Conservation (phyloP, 2,329 filamentous ascomycete genomes). For the Apiospora saccharicola region DNA sequence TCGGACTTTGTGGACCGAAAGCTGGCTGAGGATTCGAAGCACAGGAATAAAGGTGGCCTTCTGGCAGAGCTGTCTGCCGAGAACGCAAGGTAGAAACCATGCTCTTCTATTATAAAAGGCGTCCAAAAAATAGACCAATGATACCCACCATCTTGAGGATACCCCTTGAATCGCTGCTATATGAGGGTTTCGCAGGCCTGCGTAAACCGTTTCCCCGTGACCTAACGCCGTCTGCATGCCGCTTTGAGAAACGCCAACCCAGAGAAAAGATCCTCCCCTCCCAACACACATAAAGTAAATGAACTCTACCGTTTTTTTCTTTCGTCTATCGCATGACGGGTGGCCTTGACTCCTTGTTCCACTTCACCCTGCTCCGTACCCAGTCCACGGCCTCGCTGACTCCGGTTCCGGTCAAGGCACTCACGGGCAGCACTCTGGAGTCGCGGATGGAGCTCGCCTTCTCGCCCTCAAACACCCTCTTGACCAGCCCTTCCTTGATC, state of each 20-base stretch:
- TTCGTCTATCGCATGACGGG: slow-evolving; percentile 81
- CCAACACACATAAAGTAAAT: neutral
- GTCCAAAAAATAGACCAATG: slow-evolving; percentile 32
- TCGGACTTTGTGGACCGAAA: slow-evolving; percentile 75
- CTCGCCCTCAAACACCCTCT: slow-evolving; percentile 94
- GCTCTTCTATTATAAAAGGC: slow-evolving; percentile 26
- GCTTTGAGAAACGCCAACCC: slow-evolving; percentile 21
- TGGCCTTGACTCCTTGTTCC: slow-evolving; percentile 93
- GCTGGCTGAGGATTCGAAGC: slow-evolving; percentile 79
- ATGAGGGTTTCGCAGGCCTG: slow-evolving; percentile 3
- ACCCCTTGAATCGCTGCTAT: slow-evolving; percentile 20
- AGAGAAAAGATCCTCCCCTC: neutral
- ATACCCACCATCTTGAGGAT: slow-evolving; percentile 44
- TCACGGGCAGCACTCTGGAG: slow-evolving; percentile 88
- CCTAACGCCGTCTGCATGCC: slow-evolving; percentile 35
- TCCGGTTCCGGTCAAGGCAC: slow-evolving; percentile 85
- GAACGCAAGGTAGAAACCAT: slow-evolving; percentile 71
- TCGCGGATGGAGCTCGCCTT: slow-evolving; percentile 87
- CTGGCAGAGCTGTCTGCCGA: slow-evolving; percentile 82
- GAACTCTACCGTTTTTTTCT: neutral
- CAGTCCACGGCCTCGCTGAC: slow-evolving; percentile 97
- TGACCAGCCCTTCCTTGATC: slow-evolving; percentile 95
- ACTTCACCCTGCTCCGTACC: slow-evolving; percentile 89
- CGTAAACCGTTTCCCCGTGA: slow-evolving; percentile 27
- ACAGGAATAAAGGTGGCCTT: slow-evolving; percentile 79